phyloP scores from a whole-genome alignment of 2,329 filamentous ascomycete species.

The Stachybotrys chlorohalonatus region DNA sequence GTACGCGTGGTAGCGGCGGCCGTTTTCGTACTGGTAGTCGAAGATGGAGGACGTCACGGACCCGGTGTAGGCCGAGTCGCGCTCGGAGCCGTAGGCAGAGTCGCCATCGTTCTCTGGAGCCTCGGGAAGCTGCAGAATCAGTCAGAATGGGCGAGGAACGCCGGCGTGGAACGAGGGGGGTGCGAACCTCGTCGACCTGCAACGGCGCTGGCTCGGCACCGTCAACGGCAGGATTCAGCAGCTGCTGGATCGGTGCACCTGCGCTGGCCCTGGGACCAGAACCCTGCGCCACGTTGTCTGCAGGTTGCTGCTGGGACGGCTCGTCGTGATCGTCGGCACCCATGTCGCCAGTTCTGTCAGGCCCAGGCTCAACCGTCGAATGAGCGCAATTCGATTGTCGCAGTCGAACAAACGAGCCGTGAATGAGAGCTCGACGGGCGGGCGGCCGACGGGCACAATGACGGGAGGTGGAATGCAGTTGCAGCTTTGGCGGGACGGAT shows the following conservation, averaged over 20 bases:
- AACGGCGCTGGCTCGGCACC: conserved; percentile 11
- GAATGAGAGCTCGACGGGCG: no score
- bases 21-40: conserved; percentile 27
- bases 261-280: not conserved
- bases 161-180: not conserved
- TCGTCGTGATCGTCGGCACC: no score
- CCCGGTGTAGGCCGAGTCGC: conserved; percentile 18
- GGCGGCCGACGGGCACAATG: no score
- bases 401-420: no score
- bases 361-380: no score
- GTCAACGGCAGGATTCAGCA: conserved; percentile 8
- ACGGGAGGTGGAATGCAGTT: no score
- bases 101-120: conserved; percentile 11
- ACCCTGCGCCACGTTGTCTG: not conserved
- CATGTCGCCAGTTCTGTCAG: no score
- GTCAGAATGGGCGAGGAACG: not conserved
- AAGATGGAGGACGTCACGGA: conserved; percentile 24
- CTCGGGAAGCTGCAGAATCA: not conserved
- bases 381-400: no score
- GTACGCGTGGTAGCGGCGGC: conserved; percentile 26
- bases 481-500: no score
- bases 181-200: conserved; percentile 13
- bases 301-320: not conserved
- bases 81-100: conserved; percentile 24
- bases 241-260: not conserved